Conservation (phyloP, 2,329 filamentous ascomycete species). For the Penicillium sumatraense region DNA sequence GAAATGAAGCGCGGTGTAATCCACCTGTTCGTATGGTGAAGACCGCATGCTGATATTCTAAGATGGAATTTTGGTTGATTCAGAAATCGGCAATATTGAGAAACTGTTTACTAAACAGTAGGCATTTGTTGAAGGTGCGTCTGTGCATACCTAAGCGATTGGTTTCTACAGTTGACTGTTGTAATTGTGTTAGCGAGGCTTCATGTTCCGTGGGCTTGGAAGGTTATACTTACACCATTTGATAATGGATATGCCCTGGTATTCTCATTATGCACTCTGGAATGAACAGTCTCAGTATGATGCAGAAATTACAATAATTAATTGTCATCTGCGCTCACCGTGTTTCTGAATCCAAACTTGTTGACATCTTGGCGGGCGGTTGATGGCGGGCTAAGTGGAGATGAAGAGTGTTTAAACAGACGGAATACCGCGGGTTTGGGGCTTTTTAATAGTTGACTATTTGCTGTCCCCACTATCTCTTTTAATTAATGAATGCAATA, state of each 20-base stretch:
- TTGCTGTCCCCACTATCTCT: neutral
- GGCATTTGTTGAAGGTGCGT: neutral
- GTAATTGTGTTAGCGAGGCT: neutral
- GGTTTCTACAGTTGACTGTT: neutral
- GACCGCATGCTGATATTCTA: neutral
- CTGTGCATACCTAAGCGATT: neutral
- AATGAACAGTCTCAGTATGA: neutral
- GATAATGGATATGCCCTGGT: neutral
- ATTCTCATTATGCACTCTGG: neutral
- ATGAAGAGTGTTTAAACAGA: too few species aligned
- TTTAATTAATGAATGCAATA: too few species aligned
- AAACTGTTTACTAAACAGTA: too few species aligned
- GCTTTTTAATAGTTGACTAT: neutral
- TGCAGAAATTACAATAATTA: neutral
- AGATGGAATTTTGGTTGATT: too few species aligned
- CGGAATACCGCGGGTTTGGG: neutral
- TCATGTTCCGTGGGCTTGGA: neutral
- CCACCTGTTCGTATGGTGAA: neutral
- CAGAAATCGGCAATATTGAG: too few species aligned
- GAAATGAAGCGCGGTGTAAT: neutral
- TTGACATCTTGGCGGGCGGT: neutral
- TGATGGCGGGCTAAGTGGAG: neutral
- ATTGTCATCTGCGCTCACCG: neutral
- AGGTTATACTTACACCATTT: neutral
- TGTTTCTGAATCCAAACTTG: neutral